A percentile compares a stretch with the other conserved stretches of the same genome.
Evolutionary conservation across 192 early-diverging fungal genomes (phyloP).

Genomic region (Cetraspora pellucida): DNA sequence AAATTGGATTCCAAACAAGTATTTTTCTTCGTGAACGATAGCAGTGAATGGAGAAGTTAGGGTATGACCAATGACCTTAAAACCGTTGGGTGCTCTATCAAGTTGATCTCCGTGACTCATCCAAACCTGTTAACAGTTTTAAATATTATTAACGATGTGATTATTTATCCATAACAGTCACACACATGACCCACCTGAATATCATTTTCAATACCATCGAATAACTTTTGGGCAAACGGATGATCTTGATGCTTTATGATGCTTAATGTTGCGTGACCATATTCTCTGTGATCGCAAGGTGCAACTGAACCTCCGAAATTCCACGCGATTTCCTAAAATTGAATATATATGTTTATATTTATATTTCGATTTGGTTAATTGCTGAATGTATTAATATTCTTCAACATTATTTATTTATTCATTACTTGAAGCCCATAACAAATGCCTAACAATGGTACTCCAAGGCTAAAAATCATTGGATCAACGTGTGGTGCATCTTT

Average conservation of each 20-base stretch:
- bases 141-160: conserved; percentile 34
- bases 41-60: conserved; percentile 88
- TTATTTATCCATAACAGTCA: not conserved
- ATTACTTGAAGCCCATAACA: conserved; percentile 96
- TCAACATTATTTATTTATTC: not conserved
- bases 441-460: conserved; percentile 94
- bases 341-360: conserved; percentile 30
- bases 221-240: conserved; percentile 65
- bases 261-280: conserved; percentile 84
- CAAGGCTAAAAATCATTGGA: conserved; percentile 82
- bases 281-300: conserved; percentile 89
- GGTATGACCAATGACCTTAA: conserved; percentile 85
- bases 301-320: conserved; percentile 87
- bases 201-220: conserved; percentile 68
- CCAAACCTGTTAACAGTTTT: conserved; percentile 70
- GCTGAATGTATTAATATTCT: not conserved
- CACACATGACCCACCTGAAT: conserved; percentile 45
- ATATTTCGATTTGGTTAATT: not conserved
- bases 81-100: conserved; percentile 74
- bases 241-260: conserved; percentile 65
- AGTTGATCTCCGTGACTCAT: conserved; percentile 99
- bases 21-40: conserved; percentile 76
- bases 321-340: conserved; percentile 80
- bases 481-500: conserved; percentile 93
- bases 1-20: conserved; percentile 97